Evolutionary conservation across 2,329 filamentous ascomycete genomes (phyloP).

Genomic region (Pseudomassariella vexata): DNA sequence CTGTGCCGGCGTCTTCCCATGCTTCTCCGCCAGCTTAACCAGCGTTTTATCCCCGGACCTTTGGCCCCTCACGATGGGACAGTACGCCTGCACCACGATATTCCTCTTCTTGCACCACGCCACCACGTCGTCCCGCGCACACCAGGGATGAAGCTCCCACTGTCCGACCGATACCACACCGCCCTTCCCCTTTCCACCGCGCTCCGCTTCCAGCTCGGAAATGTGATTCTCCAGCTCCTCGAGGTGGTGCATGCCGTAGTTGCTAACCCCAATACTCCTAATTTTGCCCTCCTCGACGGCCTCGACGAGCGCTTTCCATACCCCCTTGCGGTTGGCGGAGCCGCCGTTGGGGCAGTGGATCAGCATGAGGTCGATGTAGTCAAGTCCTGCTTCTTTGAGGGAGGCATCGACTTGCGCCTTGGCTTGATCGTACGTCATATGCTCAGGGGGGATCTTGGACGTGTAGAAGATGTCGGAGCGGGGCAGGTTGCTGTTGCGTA

Average conservation of each 20-base stretch:
- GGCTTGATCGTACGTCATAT: constrained; percentile 56
- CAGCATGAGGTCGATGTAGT: constrained; percentile 63
- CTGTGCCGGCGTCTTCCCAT: constrained; percentile 70
- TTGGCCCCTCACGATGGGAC: constrained; percentile 56
- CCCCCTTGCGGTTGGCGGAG: constrained; percentile 46
- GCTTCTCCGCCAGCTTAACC: constrained; percentile 59
- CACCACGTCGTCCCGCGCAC: constrained; percentile 71
- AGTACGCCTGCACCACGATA: constrained; percentile 59
- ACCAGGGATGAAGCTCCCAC: constrained; percentile 88
- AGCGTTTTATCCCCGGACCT: constrained; percentile 57
- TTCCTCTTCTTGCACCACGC: constrained; percentile 65
- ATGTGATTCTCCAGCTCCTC: constrained; percentile 55
- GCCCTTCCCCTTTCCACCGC: constrained; percentile 56
- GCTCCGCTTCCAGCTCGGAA: constrained; percentile 54
- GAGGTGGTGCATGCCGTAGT: constrained; percentile 59
- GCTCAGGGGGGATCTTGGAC: no score
- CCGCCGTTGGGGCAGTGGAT: constrained; percentile 59
- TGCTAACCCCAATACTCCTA: constrained; percentile 57
- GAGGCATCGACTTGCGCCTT: constrained; percentile 59
- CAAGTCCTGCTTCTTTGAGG: constrained; percentile 54
- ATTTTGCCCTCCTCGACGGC: constrained; percentile 56
- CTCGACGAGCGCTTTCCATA: constrained; percentile 60
- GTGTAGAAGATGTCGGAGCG: constrained; percentile 23
- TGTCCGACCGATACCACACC: constrained; percentile 79
- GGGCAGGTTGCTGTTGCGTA: constrained; percentile 16